Base-by-base conservation (phyloP, 2,329 filamentous ascomycete genomes). In the Tolypocladium pustulatum region DNA sequence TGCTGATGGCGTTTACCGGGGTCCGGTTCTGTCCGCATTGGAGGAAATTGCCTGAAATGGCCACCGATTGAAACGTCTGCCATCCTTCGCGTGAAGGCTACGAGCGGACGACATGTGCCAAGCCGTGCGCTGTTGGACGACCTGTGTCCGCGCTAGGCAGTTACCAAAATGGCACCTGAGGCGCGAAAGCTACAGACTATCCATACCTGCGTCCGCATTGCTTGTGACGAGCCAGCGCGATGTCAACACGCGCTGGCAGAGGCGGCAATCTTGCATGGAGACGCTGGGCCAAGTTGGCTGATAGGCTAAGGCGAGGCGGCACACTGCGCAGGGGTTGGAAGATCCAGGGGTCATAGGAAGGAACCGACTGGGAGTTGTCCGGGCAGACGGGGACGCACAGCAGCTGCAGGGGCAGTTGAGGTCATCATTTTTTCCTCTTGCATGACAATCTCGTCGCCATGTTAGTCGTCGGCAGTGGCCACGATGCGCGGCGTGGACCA, bases 361-460 rank as follows among this genome's bases (percentile, higher is more conserved):
- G 49, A 22, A 34, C 17, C 49, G 20, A 32, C 20, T 22, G 52
- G 34, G 36, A 30, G 37, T n/a, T 1, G 5, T 46, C n/a, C 41
- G 10, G n/a, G 37, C 52, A 38, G 37, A 55, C 53, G 53, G 54
- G 54, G 54, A 55, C 37, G 54, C 54, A 55, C 54, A 55, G 54
- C 49, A n/a, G 49, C 49, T 22, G 49, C 49, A 52, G 49, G 49
- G 49, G 49, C 49, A 12, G 49, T 27, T 13, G 49, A 34, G 49
- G 49, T 34, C 30, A 34, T 52, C 34, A 30, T 20, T n/a, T 34
- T 34, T 6, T n/a, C 17, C n/a, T 22, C 41, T 4, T 46, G 30
- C 49, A 32, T 34, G 30, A 17, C 49, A 22, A 12, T 7, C 9
- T 52, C 49, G 49, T 22, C 30, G 12, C 9, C 17, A 32, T 52